These are phyloP conservation scores for Xylaria sp. DNA, from an alignment of 2,329 filamentous ascomycete genomes.

Conservation along the genomic window DNA sequence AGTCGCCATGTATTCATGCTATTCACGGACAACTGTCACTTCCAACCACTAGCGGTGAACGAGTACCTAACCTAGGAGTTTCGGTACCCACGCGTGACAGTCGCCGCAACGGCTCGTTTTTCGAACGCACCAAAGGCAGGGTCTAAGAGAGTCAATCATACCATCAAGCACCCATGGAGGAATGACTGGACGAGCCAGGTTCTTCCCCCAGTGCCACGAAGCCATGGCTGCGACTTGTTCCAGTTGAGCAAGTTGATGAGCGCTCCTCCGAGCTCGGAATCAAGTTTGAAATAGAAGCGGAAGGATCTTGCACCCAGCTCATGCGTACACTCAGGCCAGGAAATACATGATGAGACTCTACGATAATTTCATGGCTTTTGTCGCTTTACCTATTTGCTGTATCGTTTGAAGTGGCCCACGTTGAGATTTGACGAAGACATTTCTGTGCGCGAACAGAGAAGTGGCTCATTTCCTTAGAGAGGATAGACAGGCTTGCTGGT, in stretches of 20 bases:
- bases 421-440: background rate
- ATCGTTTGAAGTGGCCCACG: background rate
- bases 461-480: background rate
- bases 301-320: background rate
- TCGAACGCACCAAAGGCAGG: constrained; percentile 38
- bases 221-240: constrained; percentile 39
- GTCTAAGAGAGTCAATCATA: constrained; percentile 25
- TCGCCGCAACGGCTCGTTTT: constrained; percentile 40
- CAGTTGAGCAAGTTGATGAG: constrained; percentile 22
- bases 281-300: background rate
- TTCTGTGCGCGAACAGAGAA: background rate
- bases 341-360: background rate
- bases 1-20: constrained; percentile 50
- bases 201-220: constrained; percentile 39
- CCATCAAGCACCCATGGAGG: constrained; percentile 43
- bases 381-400: background rate
- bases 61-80: constrained; percentile 50
- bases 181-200: constrained; percentile 43
- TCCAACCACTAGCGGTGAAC: constrained; percentile 51
- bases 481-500: background rate
- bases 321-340: background rate
- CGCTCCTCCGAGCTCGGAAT: background rate
- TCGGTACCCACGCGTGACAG: constrained; percentile 48
- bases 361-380: background rate
- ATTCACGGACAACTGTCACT: constrained; percentile 46